Percentiles rank a stretch among this genome's conserved stretches.
Evolutionary conservation across 257 asterid genomes (phyloP).

Genomic region (Scutellaria barbata): DNA sequence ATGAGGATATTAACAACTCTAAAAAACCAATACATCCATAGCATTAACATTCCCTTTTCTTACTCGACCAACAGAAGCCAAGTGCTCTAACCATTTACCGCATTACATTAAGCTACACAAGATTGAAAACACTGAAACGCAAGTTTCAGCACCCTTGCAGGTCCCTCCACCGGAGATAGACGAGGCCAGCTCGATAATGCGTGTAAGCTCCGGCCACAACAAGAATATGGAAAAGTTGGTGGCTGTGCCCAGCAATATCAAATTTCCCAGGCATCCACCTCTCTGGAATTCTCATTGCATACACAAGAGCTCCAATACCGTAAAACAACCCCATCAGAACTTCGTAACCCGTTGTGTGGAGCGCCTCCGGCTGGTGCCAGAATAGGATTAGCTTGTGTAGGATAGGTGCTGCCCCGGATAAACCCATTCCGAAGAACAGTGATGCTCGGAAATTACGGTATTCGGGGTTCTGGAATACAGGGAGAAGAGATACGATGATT

Average conservation of each 20-base stretch:
- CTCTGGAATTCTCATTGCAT: conserved; percentile 85
- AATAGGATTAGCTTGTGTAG: conserved; percentile 80
- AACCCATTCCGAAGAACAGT: conserved; percentile 87
- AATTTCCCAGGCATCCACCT: conserved; percentile 96
- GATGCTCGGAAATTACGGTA: conserved; percentile 76
- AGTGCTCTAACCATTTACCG: too few species aligned
- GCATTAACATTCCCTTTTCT: too few species aligned
- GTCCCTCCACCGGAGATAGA: conserved; percentile 92
- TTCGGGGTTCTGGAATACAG: conserved; percentile 82
- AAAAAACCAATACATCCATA: too few species aligned
- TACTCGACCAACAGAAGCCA: too few species aligned
- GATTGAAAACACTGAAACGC: background rate
- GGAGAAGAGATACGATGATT: conserved; percentile 73
- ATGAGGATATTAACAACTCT: too few species aligned
- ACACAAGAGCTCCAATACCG: conserved; percentile 78
- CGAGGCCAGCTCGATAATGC: conserved; percentile 90
- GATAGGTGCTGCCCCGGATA: conserved; percentile 81
- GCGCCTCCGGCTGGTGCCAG: conserved; percentile 89
- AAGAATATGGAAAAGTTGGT: conserved; percentile 87
- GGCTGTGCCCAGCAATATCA: conserved; percentile 92
- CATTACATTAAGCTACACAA: background rate
- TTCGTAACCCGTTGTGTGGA: conserved; percentile 79
- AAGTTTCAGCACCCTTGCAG: conserved; percentile 71
- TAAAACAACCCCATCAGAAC: conserved; percentile 82
- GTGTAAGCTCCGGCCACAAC: conserved; percentile 96